Evolutionary conservation across 441 rosid species (phyloP).

Genomic region (Syzygium syzygioides): DNA sequence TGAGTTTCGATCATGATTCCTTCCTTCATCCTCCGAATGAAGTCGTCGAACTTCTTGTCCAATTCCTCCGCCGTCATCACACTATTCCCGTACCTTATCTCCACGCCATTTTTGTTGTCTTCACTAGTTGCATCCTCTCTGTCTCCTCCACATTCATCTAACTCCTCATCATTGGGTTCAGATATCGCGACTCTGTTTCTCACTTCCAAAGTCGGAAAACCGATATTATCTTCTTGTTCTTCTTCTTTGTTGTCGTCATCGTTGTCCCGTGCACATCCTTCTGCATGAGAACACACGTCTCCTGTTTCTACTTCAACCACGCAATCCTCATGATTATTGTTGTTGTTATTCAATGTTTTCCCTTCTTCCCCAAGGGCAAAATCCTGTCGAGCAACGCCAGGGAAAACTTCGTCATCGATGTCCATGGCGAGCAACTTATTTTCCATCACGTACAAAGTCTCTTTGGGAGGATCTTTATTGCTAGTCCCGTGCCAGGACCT

Average conservation of each 20-base stretch:
- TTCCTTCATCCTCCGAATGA: constrained; percentile 56
- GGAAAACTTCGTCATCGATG: neutral
- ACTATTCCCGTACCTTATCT: constrained; percentile 31
- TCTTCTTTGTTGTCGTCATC: neutral
- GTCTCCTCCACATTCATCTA: constrained; percentile 5
- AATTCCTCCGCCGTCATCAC: constrained; percentile 35
- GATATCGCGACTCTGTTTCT: neutral
- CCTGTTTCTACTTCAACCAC: neutral
- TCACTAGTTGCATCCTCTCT: constrained; percentile 9
- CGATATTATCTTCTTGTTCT: neutral
- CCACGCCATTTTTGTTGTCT: constrained; percentile 16
- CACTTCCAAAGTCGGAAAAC: neutral
- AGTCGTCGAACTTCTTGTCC: constrained; percentile 58
- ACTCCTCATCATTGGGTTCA: neutral
- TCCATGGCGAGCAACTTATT: neutral
- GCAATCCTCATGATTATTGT: neutral
- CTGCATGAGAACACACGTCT: constrained; percentile 6
- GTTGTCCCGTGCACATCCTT: constrained; percentile 3
- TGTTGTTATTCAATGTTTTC: neutral
- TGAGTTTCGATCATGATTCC: constrained; percentile 49
- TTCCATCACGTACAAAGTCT: neutral
- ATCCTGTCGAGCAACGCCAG: neutral
- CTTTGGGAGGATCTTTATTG: neutral
- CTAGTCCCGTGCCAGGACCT: constrained; percentile 1
- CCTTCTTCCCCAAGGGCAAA: neutral